Base-by-base conservation (phyloP, 192 early-diverging fungal species). In the Gamsiella multidivaricata region DNA sequence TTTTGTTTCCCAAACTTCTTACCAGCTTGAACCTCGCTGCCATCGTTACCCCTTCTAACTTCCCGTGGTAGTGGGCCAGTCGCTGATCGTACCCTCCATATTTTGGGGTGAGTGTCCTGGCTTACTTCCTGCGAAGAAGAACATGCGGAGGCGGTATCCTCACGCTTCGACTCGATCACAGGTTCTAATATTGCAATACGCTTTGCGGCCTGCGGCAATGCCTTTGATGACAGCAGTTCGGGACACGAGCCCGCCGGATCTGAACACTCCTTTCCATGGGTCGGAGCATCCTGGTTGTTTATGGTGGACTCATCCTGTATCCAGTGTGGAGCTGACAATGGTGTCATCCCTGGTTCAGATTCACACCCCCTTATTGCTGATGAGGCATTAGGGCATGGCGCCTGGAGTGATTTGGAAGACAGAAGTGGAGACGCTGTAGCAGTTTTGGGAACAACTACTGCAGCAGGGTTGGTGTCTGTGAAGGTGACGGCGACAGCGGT, bases 161-260 rank as follows among this genome's bases (percentile, higher is more conserved):
- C 63, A 28, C 54, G 47, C 22, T 36, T 17, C 22, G 65, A 66
- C 34, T 62, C 72, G 6, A 68, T 54, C n/a, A 67, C 56, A 2
- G 72, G 63, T 18, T 33, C 11, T 3, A 67, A 56, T 9, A 59
- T 26, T 14, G 31, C 49, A 3, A 22, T 26, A 42, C 56, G 61
- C 26, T 39, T 47, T 12, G 25, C 31, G 11, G 23, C 20, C 43
- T 57, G 54, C 0, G 39, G 55, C 22, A 31, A 8, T 26, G 59
- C 43, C n/a, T 55, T 59, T 59, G 20, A 10, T 39, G 65, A 37
- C 1, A 25, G 14, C 9, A n/a, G 33, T 28, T 51, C 49, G 6
- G n/a, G 9, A 23, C 4, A 20, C 22, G 43, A 46, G 22, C 15
- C 43, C 3, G 43, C 4, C 6, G 22, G 43, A 46, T 9, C 43